Percentiles rank a stretch among this genome's conserved stretches.
phyloP scores from a whole-genome alignment of 495 filamentous ascomycete genomes.

The Penicillium goetzii region DNA sequence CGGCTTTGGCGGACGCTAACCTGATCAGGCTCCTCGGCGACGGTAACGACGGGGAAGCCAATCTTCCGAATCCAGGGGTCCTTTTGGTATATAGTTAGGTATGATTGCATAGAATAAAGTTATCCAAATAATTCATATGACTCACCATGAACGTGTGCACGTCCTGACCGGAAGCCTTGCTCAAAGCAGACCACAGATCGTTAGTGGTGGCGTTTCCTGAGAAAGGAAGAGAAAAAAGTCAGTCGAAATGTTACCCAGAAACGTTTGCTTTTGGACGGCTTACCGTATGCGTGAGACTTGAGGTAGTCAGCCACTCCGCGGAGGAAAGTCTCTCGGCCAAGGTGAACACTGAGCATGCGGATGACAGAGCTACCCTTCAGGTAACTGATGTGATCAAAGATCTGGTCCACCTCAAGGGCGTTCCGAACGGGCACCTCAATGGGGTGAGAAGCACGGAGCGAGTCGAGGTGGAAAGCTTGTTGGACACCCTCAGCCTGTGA shows the following conservation, averaged over 20 bases:
- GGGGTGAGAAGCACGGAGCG: slow-evolving; percentile 86
- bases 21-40: slow-evolving; percentile 79
- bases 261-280: slow-evolving; percentile 3
- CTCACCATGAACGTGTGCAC: slow-evolving; percentile 81
- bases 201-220: slow-evolving; percentile 87
- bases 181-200: slow-evolving; percentile 90
- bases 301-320: slow-evolving; percentile 87
- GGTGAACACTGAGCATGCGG: slow-evolving; percentile 87
- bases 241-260: neutral
- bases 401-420: slow-evolving; percentile 92
- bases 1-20: slow-evolving; percentile 82
- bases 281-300: slow-evolving; percentile 77
- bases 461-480: slow-evolving; percentile 86
- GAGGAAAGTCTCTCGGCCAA: slow-evolving; percentile 84
- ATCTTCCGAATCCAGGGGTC: slow-evolving; percentile 91
- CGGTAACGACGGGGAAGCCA: slow-evolving; percentile 86
- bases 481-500: slow-evolving; percentile 81
- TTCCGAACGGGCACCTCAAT: slow-evolving; percentile 92
- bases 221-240: neutral
- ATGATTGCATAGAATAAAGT: neutral
- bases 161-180: slow-evolving; percentile 85
- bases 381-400: slow-evolving; percentile 95
- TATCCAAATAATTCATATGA: neutral
- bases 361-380: slow-evolving; percentile 94
- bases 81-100: slow-evolving; percentile 39